phyloP scores from a whole-genome alignment of 2,329 filamentous ascomycete species.

The Talaromyces atroroseus region DNA sequence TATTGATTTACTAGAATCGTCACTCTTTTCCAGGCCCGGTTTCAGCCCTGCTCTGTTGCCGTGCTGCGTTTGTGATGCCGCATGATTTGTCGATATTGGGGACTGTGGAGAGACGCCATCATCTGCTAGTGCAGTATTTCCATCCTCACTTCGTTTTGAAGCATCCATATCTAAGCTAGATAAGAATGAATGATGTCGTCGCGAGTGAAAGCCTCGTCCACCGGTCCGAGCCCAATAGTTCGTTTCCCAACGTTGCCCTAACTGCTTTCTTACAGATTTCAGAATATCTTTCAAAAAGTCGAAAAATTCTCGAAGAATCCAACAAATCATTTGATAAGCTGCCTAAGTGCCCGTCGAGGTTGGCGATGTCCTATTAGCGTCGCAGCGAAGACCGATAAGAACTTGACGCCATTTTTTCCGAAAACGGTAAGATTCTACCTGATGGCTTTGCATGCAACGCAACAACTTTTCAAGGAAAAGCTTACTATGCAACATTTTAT shows the following conservation, averaged over 20 bases:
- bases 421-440: neutral
- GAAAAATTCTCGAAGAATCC: too few species aligned
- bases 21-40: neutral
- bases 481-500: too few species aligned
- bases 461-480: too few species aligned
- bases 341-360: too few species aligned
- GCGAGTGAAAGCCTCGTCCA: neutral
- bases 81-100: neutral
- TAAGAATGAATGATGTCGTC: neutral
- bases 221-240: neutral
- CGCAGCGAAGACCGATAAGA: neutral
- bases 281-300: too few species aligned
- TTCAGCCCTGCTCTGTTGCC: neutral
- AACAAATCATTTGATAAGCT: too few species aligned
- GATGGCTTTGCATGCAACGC: neutral
- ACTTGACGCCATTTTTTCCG: neutral
- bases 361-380: neutral
- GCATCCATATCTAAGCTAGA: neutral
- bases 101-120: neutral
- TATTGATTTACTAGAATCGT: neutral
- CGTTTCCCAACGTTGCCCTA: too few species aligned
- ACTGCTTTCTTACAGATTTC: too few species aligned
- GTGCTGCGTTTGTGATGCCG: neutral
- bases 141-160: neutral
- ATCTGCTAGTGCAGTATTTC: neutral